These are phyloP conservation scores for Dactylellina leptospora DNA, from an alignment of 2,329 filamentous ascomycete species.

Conservation along the genomic window DNA sequence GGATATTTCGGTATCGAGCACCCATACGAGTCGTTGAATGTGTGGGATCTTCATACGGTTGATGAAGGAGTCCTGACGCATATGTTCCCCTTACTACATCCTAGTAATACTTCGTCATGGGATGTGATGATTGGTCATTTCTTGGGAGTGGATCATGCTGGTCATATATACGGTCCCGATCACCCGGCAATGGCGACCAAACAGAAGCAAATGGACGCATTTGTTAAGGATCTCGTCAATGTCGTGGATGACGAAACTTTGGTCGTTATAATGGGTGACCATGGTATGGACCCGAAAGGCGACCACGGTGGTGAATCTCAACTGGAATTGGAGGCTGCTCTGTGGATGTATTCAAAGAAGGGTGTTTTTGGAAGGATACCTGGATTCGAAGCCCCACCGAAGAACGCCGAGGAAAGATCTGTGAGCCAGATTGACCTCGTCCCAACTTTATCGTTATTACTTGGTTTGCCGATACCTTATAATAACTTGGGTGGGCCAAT, in stretches of 20 bases:
- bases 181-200: conserved; percentile 92
- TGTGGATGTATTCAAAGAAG: conserved; percentile 98
- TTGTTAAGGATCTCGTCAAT: conserved; percentile 76
- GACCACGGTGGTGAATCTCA: conserved; percentile 99
- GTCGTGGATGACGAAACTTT: conserved; percentile 84
- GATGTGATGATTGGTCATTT: conserved; percentile 95
- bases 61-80: conserved; percentile 94
- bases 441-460: conserved; percentile 83
- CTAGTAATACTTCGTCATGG: conserved; percentile 75
- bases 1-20: conserved; percentile 90
- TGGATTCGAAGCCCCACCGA: conserved; percentile 66
- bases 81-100: conserved; percentile 80
- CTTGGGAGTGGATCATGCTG: conserved; percentile 94
- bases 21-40: conserved; percentile 96
- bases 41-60: conserved; percentile 96
- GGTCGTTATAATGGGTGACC: conserved; percentile 96
- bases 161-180: conserved; percentile 92
- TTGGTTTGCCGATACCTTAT: conserved; percentile 92
- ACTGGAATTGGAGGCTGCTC: conserved; percentile 89
- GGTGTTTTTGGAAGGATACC: conserved; percentile 76
- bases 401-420: conserved; percentile 72
- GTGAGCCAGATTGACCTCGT: conserved; percentile 91
- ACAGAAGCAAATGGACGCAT: conserved; percentile 85
- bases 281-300: conserved; percentile 96
- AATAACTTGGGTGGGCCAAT: conserved; percentile 95